Conservation (phyloP, 2,329 filamentous ascomycete species). For the Eutypa lata region DNA sequence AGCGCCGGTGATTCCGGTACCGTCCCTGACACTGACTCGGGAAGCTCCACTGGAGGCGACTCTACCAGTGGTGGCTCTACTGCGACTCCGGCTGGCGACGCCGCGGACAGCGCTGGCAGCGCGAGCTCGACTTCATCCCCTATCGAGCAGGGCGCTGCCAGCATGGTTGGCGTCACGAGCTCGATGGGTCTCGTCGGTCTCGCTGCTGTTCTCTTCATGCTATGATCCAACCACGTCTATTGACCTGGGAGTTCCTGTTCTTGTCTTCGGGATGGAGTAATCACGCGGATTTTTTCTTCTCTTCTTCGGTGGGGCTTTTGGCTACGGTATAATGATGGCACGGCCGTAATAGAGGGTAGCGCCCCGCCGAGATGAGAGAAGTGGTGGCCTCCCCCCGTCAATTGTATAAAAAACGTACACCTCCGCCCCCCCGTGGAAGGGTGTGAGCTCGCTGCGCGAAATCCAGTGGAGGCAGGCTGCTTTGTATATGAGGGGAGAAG, state of each 20-base stretch:
- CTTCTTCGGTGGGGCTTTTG: background rate
- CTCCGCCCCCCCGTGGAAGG: too few species aligned
- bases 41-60: conserved; percentile 8
- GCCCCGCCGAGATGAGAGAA: too few species aligned
- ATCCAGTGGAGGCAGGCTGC: too few species aligned
- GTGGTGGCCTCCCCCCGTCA: too few species aligned
- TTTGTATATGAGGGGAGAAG: background rate
- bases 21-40: background rate
- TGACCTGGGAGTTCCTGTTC: too few species aligned
- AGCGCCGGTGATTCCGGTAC: conserved; percentile 6
- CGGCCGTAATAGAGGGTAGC: too few species aligned
- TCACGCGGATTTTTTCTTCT: too few species aligned
- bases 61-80: background rate
- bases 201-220: conserved; percentile 39
- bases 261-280: too few species aligned
- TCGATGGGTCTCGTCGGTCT: conserved; percentile 40
- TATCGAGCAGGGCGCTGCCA: conserved; percentile 14
- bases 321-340: background rate
- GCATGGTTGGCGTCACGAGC: conserved; percentile 34
- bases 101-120: conserved; percentile 3
- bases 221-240: conserved; percentile 19
- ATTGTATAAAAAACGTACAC: background rate
- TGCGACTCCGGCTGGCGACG: background rate
- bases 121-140: conserved; percentile 3
- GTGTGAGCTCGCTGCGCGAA: background rate